Conservation (phyloP, 2,329 filamentous ascomycete genomes). For the Lecanicillium sp. region DNA sequence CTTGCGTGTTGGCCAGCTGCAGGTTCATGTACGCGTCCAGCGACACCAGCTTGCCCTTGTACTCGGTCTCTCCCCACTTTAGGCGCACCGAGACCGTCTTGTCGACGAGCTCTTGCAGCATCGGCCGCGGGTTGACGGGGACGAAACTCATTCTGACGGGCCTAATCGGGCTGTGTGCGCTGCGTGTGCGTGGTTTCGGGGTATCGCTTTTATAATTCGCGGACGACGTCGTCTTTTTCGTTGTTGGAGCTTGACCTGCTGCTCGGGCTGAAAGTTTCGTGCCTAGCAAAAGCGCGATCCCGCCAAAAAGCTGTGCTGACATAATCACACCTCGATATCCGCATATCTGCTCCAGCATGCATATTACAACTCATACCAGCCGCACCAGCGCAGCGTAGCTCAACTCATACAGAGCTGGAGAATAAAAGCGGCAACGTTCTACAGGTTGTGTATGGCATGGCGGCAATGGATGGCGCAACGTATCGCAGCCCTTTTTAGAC, state of each 20-base stretch:
- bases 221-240: not conserved
- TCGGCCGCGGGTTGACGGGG: constrained; percentile 92
- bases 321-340: constrained; percentile 3
- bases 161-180: not conserved
- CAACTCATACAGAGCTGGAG: not conserved
- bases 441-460: not conserved
- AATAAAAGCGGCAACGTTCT: not conserved
- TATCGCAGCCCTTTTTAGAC: not conserved
- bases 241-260: not conserved
- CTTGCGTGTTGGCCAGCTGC: constrained; percentile 82
- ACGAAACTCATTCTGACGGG: constrained; percentile 55
- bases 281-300: constrained; percentile 4
- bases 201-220: not conserved
- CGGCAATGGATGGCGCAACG: not conserved
- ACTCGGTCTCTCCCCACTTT: constrained; percentile 98
- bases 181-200: not conserved
- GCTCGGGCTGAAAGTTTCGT: constrained; percentile 9
- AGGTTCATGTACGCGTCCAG: constrained; percentile 99
- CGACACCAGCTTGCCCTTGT: constrained; percentile 86
- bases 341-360: not conserved
- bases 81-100: constrained; percentile 85
- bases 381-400: not conserved
- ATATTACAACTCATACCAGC: not conserved
- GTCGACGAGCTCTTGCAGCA: constrained; percentile 90
- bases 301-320: not conserved